These are phyloP conservation scores for Athelia psychrophila DNA, from an alignment of 1,284 basidiomycete species.

Conservation along the genomic window DNA sequence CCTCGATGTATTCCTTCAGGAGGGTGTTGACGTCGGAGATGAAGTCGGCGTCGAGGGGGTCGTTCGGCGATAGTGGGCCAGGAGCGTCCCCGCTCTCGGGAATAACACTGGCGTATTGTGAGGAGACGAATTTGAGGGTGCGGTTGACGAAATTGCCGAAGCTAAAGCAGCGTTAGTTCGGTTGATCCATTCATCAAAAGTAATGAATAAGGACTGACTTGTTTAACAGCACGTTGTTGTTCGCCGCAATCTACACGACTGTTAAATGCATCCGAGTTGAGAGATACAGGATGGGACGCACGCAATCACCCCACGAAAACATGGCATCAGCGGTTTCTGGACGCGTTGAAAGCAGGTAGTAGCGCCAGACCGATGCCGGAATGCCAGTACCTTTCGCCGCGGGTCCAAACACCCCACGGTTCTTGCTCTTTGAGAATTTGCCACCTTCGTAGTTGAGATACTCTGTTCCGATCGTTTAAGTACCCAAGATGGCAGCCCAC, in stretches of 20 bases:
- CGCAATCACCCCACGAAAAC: slow-evolving; percentile 97
- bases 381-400: slow-evolving; percentile 93
- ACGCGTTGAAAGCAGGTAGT: slow-evolving; percentile 91
- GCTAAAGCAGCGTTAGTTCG: slow-evolving; percentile 34
- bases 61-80: slow-evolving; percentile 68
- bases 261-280: slow-evolving; percentile 1
- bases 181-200: not conserved
- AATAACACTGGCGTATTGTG: slow-evolving; percentile 81
- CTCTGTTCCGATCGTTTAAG: slow-evolving; percentile 52
- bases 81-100: slow-evolving; percentile 74
- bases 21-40: slow-evolving; percentile 79
- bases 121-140: slow-evolving; percentile 86
- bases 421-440: slow-evolving; percentile 98
- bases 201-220: slow-evolving; percentile 53
- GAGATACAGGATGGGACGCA: slow-evolving; percentile 32
- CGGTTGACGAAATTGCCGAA: slow-evolving; percentile 99
- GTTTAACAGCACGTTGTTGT: slow-evolving; percentile 93
- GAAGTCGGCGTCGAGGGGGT: slow-evolving; percentile 74
- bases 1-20: slow-evolving; percentile 79
- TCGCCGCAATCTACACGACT: slow-evolving; percentile 71
- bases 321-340: slow-evolving; percentile 95
- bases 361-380: slow-evolving; percentile 94
- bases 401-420: slow-evolving; percentile 97
- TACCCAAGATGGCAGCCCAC: not conserved
- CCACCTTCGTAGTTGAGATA: slow-evolving; percentile 99